These are phyloP conservation scores for apple (Malus domestica) DNA, from an alignment of 306 rosid genomes.

Conservation along the genomic window ASM211411v1 NC_041791.1:4166501-4167000, in stretches of 20 bases:
- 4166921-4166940: slow-evolving; percentile 30
- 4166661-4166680: slow-evolving; percentile 11
- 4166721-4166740: slow-evolving; percentile 37
- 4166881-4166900: slow-evolving; percentile 35
- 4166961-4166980: slow-evolving; percentile 29
- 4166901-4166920: slow-evolving; percentile 38
- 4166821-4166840: slow-evolving; percentile 42
- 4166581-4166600: no score
- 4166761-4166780: slow-evolving; percentile 37
- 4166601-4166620: not conserved
- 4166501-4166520: no score
- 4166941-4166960: slow-evolving; percentile 36
- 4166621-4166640: not conserved
- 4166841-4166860: slow-evolving; percentile 46
- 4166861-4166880: slow-evolving; percentile 38
- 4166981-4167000: not conserved
- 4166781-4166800: slow-evolving; percentile 37
- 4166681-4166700: slow-evolving; percentile 48
- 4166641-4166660: not conserved
- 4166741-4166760: slow-evolving; percentile 35
- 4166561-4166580: no score
- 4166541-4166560: no score
- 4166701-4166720: slow-evolving; percentile 45
- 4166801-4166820: slow-evolving; percentile 46
- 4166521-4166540: no score